These are phyloP conservation scores for Sarcodon aspratus DNA, from an alignment of 768 basidiomycete species.

Conservation along the genomic window DNA sequence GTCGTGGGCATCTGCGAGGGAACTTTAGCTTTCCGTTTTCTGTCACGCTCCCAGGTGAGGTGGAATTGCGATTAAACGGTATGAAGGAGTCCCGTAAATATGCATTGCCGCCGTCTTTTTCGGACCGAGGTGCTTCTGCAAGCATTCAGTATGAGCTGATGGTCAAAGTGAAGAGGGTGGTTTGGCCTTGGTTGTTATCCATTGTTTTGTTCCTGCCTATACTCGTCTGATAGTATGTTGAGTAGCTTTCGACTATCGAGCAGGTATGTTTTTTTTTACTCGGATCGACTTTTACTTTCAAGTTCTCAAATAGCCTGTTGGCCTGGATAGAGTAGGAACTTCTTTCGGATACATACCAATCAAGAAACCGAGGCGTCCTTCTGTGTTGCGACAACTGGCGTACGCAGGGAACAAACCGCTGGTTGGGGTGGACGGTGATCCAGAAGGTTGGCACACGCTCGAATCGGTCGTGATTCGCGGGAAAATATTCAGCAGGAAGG, in stretches of 20 bases:
- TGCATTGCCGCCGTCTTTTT: conserved; percentile 11
- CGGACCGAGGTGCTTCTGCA: conserved; percentile 3
- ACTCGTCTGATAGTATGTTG: no score
- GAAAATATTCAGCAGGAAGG: conserved; percentile 9
- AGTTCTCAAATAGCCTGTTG: neutral
- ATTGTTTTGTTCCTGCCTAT: no score
- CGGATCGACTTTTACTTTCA: neutral
- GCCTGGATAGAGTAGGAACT: conserved; percentile 6
- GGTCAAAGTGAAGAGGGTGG: conserved; percentile 6
- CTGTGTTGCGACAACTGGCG: conserved; percentile 11
- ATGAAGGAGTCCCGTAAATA: conserved; percentile 2
- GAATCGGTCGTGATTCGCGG: conserved; percentile 6
- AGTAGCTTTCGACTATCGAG: conserved; percentile 6
- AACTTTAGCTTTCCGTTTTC: conserved; percentile 9
- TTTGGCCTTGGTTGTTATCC: no score
- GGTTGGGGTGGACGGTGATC: conserved; percentile 12
- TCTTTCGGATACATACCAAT: conserved; percentile 10
- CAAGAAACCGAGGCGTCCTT: conserved; percentile 9
- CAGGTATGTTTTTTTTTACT: conserved; percentile 5
- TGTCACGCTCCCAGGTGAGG: conserved; percentile 9
- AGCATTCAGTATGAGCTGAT: conserved; percentile 9
- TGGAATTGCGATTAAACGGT: conserved; percentile 4
- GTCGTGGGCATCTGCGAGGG: conserved; percentile 10
- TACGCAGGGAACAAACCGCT: conserved; percentile 11
- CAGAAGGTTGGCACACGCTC: conserved; percentile 13